Conservation (phyloP, 306 rosid species). For the Oemleria cerasiformis region DNA sequence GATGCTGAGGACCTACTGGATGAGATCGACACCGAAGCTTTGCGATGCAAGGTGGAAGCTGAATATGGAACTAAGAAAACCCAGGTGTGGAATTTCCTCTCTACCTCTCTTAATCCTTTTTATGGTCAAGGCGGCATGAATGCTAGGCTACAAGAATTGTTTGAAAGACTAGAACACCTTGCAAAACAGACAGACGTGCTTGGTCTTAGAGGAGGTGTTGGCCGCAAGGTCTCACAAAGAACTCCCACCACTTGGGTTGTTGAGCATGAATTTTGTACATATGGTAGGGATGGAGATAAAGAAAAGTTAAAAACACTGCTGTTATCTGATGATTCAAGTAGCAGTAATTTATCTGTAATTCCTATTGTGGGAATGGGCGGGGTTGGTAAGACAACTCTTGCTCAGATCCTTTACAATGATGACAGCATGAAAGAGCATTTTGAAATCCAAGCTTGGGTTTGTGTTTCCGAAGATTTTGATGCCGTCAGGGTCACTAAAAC, state of each 20-base stretch:
- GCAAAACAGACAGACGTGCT: background rate
- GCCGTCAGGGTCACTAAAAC: background rate
- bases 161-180: background rate
- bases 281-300: conserved; percentile 6
- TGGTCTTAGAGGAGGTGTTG: background rate
- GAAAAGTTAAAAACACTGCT: background rate
- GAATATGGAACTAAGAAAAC: background rate
- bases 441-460: background rate
- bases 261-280: background rate
- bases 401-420: conserved; percentile 14
- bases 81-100: background rate
- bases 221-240: background rate
- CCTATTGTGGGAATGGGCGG: conserved; percentile 11
- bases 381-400: conserved; percentile 12
- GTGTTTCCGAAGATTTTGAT: background rate
- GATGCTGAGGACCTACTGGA: background rate
- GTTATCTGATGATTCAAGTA: background rate
- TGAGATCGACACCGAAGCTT: background rate
- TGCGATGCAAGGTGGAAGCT: background rate
- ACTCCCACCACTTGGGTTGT: background rate
- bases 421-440: background rate
- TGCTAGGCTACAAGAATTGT: background rate
- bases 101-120: background rate
- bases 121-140: background rate
- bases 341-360: background rate